A percentile compares a stretch with the other conserved stretches of the same genome.
These are phyloP conservation scores for Monilinia aucupariae DNA, from an alignment of 2,329 filamentous ascomycete species.

Conservation along the genomic window DNA sequence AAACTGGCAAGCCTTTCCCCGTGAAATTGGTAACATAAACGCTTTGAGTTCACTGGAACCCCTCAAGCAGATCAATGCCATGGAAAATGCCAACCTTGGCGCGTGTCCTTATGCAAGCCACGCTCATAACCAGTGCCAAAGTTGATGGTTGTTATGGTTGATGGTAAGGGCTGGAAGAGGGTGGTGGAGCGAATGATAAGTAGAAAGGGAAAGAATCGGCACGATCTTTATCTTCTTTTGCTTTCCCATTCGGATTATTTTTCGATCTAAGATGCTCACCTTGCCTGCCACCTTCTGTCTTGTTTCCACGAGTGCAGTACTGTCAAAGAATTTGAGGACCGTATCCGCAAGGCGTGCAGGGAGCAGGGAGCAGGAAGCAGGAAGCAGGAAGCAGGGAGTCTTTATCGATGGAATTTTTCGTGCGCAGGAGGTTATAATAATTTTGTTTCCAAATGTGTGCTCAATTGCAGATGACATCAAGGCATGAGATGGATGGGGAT, in stretches of 20 bases:
- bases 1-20: slow-evolving; percentile 5
- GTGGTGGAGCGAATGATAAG: background rate
- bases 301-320: too few relatives aligned
- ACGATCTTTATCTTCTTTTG: background rate
- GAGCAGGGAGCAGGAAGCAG: background rate
- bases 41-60: background rate
- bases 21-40: slow-evolving; percentile 5
- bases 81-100: background rate
- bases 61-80: slow-evolving; percentile 3
- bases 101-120: slow-evolving; percentile 5
- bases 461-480: background rate
- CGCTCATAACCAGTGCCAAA: background rate
- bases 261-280: background rate
- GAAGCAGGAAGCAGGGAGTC: background rate
- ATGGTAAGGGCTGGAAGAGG: background rate
- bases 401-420: background rate
- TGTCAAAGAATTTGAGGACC: background rate
- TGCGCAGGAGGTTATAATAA: background rate
- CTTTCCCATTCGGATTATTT: background rate
- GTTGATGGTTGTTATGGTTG: background rate
- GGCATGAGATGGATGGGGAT: background rate
- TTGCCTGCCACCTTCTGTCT: background rate
- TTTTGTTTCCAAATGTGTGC: background rate
- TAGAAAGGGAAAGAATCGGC: slow-evolving; percentile 5
- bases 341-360: slow-evolving; percentile 14